Base-by-base conservation (phyloP, 352 stramenopile species). In the Pythium guiyangense region DNA sequence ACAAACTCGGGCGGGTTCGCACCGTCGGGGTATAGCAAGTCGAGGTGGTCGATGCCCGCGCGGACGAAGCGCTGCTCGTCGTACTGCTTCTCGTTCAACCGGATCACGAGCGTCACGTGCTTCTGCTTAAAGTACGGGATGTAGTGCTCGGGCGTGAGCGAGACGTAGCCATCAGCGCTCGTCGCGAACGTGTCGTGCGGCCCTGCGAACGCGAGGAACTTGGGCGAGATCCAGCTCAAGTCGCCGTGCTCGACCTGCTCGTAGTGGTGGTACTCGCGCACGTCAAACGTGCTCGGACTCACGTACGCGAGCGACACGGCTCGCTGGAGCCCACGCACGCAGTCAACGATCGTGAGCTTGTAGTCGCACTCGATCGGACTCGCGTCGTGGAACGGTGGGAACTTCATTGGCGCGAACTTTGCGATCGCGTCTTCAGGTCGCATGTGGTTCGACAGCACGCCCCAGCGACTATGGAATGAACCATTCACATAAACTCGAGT, bases 81-180 rank as follows among this genome's bases (percentile, higher is more conserved):
- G 70, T 99, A 99, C 65, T 94, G 96, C 60, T 98, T 98, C 60
- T 98, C 96, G 65, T 99, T 99, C 11, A 99, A 67, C 4, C 96
- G 94, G 26, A 99, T 82, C 2, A 99, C 94, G 6, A 99, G 73
- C 54, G 77, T 96, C 29, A 99, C 91, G 63, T 98, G 97, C 49
- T 86, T 79, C 60, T 92, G 84, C 60, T 96, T 90, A 69, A 99
- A 99, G 73, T 99, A 98, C 11, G 92, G 86, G 39, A 98, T 97
- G 77, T 99, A 99, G 68, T 99, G 84, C 49, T 94, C 73, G 0
- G 97, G 96, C 6, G 93, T 93, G 35, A 99, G 74, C 48, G 96
- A 98, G 43, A 90, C 88, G 57, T 98, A n/a, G 90, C 96, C 62
- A 98, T 92, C 14, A 73, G 75, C 35, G 79, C 92, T 46, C 94